Evolutionary conservation across 176 grass and related monocot species (phyloP).

Genomic region (Bromus sterilis): DNA sequence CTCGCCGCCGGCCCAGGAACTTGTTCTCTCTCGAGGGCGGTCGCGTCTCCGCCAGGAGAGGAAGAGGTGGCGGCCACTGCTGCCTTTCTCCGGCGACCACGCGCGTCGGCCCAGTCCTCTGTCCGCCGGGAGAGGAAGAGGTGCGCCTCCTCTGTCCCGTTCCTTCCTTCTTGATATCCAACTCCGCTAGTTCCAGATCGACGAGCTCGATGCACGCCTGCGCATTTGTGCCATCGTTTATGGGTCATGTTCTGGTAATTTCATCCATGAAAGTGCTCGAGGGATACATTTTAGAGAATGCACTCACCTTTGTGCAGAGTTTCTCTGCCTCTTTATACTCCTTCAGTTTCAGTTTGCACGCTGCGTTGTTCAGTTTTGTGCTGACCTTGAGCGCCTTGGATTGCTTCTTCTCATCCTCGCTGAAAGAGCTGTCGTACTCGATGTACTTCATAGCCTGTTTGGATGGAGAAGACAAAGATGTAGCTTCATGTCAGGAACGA

Average conservation of each 20-base stretch:
- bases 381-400: slow-evolving; percentile 61
- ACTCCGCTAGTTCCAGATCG: slow-evolving; percentile 75
- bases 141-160: too few relatives aligned
- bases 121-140: too few relatives aligned
- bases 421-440: slow-evolving; percentile 72
- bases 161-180: slow-evolving; percentile 80
- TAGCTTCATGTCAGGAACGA: not conserved
- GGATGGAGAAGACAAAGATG: not conserved
- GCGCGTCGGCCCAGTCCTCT: too few relatives aligned
- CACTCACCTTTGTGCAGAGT: slow-evolving; percentile 73
- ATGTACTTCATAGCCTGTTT: slow-evolving; percentile 68
- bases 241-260: too few relatives aligned
- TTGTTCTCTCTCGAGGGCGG: too few relatives aligned
- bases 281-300: not conserved
- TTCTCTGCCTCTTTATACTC: slow-evolving; percentile 60
- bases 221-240: slow-evolving; percentile 21
- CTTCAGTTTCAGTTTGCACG: slow-evolving; percentile 75
- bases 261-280: accelerated
- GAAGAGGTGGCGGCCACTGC: too few relatives aligned
- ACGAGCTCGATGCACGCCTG: slow-evolving; percentile 59
- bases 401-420: slow-evolving; percentile 79
- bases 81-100: too few relatives aligned
- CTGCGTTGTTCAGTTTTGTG: slow-evolving; percentile 64
- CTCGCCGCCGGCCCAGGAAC: too few relatives aligned
- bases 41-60: too few relatives aligned